Conservation (phyloP, 352 stramenopile genomes). For the Blastocystis sp. region DNA sequence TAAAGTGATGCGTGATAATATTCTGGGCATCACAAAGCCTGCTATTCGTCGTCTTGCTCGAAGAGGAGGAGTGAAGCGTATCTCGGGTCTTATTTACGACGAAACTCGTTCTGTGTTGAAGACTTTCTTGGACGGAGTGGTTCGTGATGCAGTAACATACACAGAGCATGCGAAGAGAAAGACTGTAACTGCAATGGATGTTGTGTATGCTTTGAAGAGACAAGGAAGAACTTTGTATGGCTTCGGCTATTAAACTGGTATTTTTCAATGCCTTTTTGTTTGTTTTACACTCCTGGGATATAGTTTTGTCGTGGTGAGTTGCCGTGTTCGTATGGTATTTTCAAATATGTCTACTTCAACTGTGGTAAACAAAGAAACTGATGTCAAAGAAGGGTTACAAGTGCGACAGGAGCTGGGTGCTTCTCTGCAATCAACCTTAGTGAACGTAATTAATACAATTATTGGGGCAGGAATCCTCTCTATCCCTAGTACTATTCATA, state of each 20-base stretch:
- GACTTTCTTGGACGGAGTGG: background rate
- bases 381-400: background rate
- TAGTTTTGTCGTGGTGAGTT: background rate
- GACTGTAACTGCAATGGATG: constrained; percentile 94
- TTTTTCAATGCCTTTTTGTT: constrained; percentile 61
- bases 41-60: constrained; percentile 69
- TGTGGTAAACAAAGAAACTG: background rate
- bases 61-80: constrained; percentile 68
- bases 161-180: constrained; percentile 67
- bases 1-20: constrained; percentile 93
- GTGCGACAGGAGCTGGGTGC: background rate
- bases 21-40: constrained; percentile 92
- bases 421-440: constrained; percentile 19
- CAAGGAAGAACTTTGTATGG: constrained; percentile 88
- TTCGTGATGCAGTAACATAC: background rate
- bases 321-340: background rate
- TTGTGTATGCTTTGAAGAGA: constrained; percentile 93
- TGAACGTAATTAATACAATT: constrained; percentile 65
- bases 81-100: constrained; percentile 71
- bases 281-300: background rate
- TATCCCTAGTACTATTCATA: constrained; percentile 63
- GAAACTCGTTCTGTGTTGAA: constrained; percentile 69
- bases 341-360: background rate
- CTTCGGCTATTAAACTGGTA: constrained; percentile 73
- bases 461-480: constrained; percentile 64